Percentiles rank a stretch among this genome's conserved stretches.
Conservation (phyloP, 176 grass and related monocot species). For the Oryza officinalis region DNA sequence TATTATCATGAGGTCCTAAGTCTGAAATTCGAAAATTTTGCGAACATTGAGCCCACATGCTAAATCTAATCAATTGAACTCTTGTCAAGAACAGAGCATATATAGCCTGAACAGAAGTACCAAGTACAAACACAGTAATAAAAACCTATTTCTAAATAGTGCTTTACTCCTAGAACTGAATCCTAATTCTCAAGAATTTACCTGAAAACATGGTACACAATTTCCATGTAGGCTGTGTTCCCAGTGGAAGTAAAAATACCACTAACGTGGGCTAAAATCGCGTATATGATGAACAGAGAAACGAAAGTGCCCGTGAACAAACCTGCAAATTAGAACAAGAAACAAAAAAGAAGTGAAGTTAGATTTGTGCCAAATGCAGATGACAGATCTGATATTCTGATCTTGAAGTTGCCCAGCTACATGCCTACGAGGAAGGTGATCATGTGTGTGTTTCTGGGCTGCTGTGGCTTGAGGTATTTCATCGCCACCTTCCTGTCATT, state of each 20-base stretch:
- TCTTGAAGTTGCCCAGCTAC: not conserved
- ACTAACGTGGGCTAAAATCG: slow-evolving; percentile 69
- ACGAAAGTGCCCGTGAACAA: slow-evolving; percentile 90
- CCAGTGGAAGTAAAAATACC: slow-evolving; percentile 76
- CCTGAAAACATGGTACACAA: slow-evolving; percentile 94
- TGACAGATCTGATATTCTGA: not conserved
- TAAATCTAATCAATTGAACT: not conserved
- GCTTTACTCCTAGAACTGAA: not conserved
- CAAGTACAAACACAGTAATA: not conserved
- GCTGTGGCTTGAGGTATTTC: slow-evolving; percentile 83
- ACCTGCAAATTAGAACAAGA: slow-evolving; percentile 44
- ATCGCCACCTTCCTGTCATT: slow-evolving; percentile 79
- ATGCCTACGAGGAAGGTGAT: slow-evolving; percentile 88
- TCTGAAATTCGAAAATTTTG: not conserved
- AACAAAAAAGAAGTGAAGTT: not conserved
- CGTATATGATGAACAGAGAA: slow-evolving; percentile 79
- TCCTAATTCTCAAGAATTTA: slow-evolving; percentile 11
- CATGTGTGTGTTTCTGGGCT: slow-evolving; percentile 70
- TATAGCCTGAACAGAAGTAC: not conserved
- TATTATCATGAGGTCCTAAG: not conserved
- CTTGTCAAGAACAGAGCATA: not conserved
- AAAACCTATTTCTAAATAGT: not conserved
- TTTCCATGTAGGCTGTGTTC: slow-evolving; percentile 70
- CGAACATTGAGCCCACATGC: not conserved
- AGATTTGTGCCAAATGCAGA: not conserved